phyloP scores from a whole-genome alignment of 371 early-diverging fungal species.

The Mortierella sp. region DNA sequence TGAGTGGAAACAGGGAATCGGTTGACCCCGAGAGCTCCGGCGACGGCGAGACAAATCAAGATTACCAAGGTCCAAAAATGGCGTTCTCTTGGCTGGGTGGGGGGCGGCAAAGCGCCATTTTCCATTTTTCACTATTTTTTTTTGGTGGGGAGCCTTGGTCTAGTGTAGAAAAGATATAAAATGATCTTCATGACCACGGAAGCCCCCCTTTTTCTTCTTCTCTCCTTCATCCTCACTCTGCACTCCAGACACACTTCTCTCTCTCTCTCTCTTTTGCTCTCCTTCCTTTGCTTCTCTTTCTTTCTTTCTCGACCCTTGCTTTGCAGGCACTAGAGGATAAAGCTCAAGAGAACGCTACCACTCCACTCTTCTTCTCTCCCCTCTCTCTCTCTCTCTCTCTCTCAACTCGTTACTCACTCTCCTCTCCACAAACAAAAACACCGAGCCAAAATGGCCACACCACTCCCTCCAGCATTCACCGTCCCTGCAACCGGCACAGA shows the following conservation, averaged over 20 bases:
- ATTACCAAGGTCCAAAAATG: too few relatives aligned
- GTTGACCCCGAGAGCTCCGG: too few relatives aligned
- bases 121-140: neutral
- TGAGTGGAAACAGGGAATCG: too few relatives aligned
- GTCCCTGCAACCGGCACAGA: constrained; percentile 47
- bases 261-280: too few relatives aligned
- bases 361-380: neutral
- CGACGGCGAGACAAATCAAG: too few relatives aligned
- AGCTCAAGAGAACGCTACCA: neutral
- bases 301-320: neutral
- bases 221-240: neutral
- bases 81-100: too few relatives aligned
- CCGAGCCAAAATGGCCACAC: constrained; percentile 34
- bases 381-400: neutral
- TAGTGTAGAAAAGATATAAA: constrained; percentile 3
- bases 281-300: neutral
- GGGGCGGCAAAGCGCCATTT: neutral
- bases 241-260: too few relatives aligned
- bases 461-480: constrained; percentile 46
- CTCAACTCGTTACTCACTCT: neutral
- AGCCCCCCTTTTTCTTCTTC: neutral
- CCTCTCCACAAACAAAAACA: neutral
- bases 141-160: neutral
- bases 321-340: neutral
- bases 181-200: neutral